Evolutionary conservation across 768 basidiomycete genomes (phyloP).

Genomic region (Phylloporus arenicola): DNA sequence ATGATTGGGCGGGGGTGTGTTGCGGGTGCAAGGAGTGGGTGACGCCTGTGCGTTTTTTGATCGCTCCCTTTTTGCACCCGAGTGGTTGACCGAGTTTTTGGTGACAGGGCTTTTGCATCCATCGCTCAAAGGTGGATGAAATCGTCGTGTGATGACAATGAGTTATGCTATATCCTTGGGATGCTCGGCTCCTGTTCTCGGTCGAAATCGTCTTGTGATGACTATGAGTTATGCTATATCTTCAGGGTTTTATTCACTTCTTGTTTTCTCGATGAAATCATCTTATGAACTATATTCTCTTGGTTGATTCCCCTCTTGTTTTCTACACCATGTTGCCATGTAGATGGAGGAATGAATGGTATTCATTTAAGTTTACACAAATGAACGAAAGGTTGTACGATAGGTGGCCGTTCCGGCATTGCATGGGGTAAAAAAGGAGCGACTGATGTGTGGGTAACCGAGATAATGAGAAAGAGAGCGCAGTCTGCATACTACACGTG

Average conservation of each 20-base stretch:
- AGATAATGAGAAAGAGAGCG: constrained; percentile 6
- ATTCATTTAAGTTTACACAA: constrained; percentile 16
- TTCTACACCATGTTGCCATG: background rate
- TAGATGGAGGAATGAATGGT: constrained; percentile 7
- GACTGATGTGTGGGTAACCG: background rate
- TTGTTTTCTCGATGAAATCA: no score
- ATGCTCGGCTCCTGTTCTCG: background rate
- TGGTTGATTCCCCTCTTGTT: background rate
- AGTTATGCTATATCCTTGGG: background rate
- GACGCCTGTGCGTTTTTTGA: constrained; percentile 54
- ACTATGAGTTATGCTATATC: no score
- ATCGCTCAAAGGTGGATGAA: constrained; percentile 65
- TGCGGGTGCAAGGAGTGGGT: constrained; percentile 94
- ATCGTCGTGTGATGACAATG: constrained; percentile 31
- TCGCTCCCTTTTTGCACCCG: constrained; percentile 19
- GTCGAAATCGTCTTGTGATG: no score
- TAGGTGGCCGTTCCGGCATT: constrained; percentile 18
- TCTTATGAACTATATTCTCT: no score
- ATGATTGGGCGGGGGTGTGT: constrained; percentile 92
- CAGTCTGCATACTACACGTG: constrained; percentile 30
- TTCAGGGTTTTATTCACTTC: no score
- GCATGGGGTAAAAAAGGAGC: constrained; percentile 15
- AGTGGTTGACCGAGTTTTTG: background rate
- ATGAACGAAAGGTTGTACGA: constrained; percentile 19
- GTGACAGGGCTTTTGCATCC: constrained; percentile 57